Evolutionary conservation across 345 rosid species (phyloP), one percentile per base, ranked within the genome.

Genomic region (Ceriops decandra): DNA sequence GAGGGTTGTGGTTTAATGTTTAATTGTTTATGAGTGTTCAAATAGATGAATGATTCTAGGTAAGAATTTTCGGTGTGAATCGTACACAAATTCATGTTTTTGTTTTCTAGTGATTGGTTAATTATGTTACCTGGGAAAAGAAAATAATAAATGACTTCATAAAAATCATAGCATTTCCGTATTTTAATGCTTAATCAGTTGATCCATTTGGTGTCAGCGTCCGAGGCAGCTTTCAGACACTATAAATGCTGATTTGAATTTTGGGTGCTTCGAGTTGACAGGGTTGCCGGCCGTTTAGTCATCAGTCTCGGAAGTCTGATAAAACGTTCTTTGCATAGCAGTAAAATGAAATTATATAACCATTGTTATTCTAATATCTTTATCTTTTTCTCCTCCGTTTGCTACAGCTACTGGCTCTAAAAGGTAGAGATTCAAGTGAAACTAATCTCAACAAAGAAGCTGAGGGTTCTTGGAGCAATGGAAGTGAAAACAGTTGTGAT

Each of bases 381-480:
- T 26, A 59, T 65, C 13, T 24, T 42, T 42, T 30, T 30, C 38
- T 28, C 32, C 10, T 42, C 42, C 61, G 21, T 6, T n/a, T n/a
- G 59, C 32, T 70, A 63, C 88, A 90, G 96, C 72, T 90, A 46
- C 32, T 79, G 77, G 77, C 78, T 57, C 67, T 90, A 72, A 90
- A 79, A 69, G 79, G 72, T 42, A 82, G 81, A 76, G 93, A 84
- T 49, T 73, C 82, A 67, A 81, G 76, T 56, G 90, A 80, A 63
- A 30, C 22, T n/a, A 66, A 67, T 71, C 78, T 67, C 1, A 86
- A 83, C 82, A 85, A 83, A 82, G 93, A 87, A 74, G 75, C 77
- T 10, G 70, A 88, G 46, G 85, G 77, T 69, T 86, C 93, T 47
- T 82, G 91, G 91, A 90, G 89, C 87, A 85, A 86, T 72, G 96